These are phyloP conservation scores for Epichloe bromicola DNA, from an alignment of 2,329 filamentous ascomycete genomes.

Conservation along the genomic window DNA sequence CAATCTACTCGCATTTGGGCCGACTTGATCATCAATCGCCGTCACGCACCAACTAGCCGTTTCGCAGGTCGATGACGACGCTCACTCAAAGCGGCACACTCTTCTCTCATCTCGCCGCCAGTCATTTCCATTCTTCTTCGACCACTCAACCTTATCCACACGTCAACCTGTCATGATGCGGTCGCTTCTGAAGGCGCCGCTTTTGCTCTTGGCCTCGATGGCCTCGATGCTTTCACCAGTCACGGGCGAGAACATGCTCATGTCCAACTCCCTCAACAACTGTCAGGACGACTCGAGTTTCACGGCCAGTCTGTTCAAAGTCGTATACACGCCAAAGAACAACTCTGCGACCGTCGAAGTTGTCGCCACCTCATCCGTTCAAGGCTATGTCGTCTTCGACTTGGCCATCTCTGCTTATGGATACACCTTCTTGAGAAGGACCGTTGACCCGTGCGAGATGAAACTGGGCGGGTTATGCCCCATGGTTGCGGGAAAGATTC, in stretches of 20 bases:
- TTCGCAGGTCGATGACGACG: constrained; percentile 3
- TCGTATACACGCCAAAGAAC: constrained; percentile 67
- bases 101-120: neutral
- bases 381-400: constrained; percentile 69
- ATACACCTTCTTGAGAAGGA: constrained; percentile 53
- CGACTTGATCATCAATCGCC: neutral
- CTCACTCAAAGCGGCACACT: neutral
- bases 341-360: constrained; percentile 60
- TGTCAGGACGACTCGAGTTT: constrained; percentile 80
- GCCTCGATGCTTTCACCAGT: constrained; percentile 32
- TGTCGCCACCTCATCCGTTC: constrained; percentile 68
- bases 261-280: constrained; percentile 71
- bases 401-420: constrained; percentile 72
- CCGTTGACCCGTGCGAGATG: constrained; percentile 62
- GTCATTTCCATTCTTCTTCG: neutral
- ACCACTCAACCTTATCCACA: neutral
- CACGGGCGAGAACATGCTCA: constrained; percentile 53
- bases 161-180: constrained; percentile 26
- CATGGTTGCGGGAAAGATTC: constrained; percentile 75
- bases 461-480: constrained; percentile 70
- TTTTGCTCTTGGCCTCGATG: constrained; percentile 32
- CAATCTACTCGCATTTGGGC: no score
- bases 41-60: neutral
- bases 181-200: constrained; percentile 30
- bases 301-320: constrained; percentile 78